Conservation (phyloP, 169 alveolate species). For the Eimeria tenella region DNA sequence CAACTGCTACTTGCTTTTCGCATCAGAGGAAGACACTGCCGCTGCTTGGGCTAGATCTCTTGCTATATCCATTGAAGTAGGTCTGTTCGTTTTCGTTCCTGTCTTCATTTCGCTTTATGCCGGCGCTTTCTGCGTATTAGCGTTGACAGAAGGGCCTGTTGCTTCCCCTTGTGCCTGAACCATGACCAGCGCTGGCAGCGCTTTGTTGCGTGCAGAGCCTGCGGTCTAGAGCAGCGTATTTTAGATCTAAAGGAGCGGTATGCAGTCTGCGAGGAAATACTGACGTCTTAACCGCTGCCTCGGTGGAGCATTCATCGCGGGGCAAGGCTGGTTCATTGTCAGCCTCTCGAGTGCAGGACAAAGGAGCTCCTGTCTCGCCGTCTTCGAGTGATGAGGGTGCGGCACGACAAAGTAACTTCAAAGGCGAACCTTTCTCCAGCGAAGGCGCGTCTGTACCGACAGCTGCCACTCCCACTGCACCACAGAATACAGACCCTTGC, state of each 20-base stretch:
- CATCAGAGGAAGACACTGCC: conserved; percentile 35
- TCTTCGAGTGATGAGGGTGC: background rate
- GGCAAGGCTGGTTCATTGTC: background rate
- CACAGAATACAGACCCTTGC: background rate
- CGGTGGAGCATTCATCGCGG: background rate
- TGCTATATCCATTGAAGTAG: conserved; percentile 23
- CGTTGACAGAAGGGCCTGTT: background rate
- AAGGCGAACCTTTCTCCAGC: background rate
- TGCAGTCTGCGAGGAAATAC: background rate
- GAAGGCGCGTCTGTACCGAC: conserved; percentile 58
- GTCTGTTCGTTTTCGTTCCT: background rate
- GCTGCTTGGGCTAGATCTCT: conserved; percentile 48
- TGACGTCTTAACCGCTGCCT: background rate
- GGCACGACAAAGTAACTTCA: background rate
- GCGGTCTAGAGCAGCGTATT: background rate
- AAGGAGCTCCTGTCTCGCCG: background rate
- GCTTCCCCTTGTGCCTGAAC: background rate
- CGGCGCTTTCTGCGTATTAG: background rate
- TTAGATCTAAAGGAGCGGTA: background rate
- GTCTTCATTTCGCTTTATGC: background rate
- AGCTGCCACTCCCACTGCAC: conserved; percentile 45
- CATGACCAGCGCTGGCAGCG: background rate
- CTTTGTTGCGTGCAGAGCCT: conserved; percentile 18
- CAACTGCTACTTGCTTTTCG: conserved; percentile 55
- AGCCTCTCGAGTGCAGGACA: conserved; percentile 36